phyloP scores from a whole-genome alignment of 2,329 filamentous ascomycete genomes.

The Macrophomina tecta region DNA sequence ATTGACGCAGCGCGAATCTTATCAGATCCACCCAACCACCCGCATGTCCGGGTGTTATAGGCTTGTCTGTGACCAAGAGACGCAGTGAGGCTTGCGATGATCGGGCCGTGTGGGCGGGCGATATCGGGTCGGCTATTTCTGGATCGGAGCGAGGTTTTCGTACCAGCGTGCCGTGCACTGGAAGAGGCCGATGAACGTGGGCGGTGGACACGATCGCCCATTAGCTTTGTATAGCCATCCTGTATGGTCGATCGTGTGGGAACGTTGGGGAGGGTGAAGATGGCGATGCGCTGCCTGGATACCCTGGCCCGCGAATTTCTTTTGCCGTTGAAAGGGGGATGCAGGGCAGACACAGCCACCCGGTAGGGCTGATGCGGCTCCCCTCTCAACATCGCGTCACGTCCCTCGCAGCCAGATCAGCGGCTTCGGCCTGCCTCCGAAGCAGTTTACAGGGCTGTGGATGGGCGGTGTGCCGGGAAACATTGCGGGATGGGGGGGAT shows the following conservation, averaged over 20 bases:
- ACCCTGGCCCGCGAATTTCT: background rate
- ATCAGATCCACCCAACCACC: constrained; percentile 18
- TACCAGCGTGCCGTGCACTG: background rate
- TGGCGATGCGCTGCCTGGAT: background rate
- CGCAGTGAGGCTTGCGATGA: background rate
- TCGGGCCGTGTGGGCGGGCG: constrained; percentile 2
- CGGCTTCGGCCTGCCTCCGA: background rate
- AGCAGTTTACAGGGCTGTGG: too few relatives aligned
- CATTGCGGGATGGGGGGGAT: background rate
- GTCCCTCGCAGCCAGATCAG: background rate
- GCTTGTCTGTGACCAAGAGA: background rate
- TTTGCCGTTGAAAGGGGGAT: background rate
- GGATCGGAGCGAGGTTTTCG: background rate
- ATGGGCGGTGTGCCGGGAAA: background rate
- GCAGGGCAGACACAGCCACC: background rate
- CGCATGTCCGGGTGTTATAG: background rate
- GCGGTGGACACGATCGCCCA: background rate
- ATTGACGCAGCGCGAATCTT: constrained; percentile 14
- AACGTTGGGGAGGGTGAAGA: background rate
- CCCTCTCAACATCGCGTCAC: too few relatives aligned
- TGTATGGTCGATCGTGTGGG: too few relatives aligned
- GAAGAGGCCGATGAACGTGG: background rate
- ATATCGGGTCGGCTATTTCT: constrained; percentile 22
- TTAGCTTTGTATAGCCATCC: too few relatives aligned
- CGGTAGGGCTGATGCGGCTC: constrained; percentile 18